Percentiles rank a stretch among this genome's conserved stretches.
Conservation (phyloP, 2,329 filamentous ascomycete species). For the Sordariomycetes sp. region DNA sequence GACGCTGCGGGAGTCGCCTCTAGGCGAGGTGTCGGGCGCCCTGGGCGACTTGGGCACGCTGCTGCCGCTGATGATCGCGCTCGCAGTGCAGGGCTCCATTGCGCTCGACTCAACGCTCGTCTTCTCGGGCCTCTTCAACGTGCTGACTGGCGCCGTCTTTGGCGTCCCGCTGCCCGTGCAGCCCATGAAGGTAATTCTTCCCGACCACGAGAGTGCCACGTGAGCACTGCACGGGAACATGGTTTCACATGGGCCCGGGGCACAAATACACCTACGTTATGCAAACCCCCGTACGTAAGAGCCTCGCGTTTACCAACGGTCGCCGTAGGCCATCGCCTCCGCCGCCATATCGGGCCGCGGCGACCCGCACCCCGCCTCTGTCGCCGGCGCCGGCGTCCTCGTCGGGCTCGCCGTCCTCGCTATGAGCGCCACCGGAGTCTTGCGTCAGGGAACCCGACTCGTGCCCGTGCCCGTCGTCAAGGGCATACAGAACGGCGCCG, state of each 20-base stretch:
- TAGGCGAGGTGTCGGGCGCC: constrained; percentile 74
- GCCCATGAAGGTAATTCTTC: constrained; percentile 50
- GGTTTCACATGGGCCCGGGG: neutral
- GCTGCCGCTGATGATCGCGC: constrained; percentile 76
- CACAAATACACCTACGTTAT: neutral
- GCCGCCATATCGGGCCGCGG: constrained; percentile 67
- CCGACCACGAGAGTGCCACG: neutral
- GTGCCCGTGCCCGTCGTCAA: constrained; percentile 84
- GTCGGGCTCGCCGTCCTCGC: constrained; percentile 62
- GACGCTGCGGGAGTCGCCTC: constrained; percentile 30
- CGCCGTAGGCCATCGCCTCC: constrained; percentile 62
- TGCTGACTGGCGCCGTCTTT: constrained; percentile 68
- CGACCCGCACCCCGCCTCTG: constrained; percentile 17
- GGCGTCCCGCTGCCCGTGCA: constrained; percentile 86
- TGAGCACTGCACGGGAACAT: neutral
- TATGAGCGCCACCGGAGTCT: constrained; percentile 67
- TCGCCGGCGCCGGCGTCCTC: constrained; percentile 66
- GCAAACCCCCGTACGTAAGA: neutral
- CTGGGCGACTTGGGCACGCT: constrained; percentile 81
- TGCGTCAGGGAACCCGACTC: constrained; percentile 57
- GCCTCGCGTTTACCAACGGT: neutral
- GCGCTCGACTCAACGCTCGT: constrained; percentile 74
- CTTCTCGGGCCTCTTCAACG: constrained; percentile 79
- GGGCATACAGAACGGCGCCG: constrained; percentile 88
- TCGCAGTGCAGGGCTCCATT: constrained; percentile 66